Evolutionary conservation across 2,329 filamentous ascomycete genomes (phyloP), one percentile per base, ranked within the genome.

Genomic region (Colletotrichum falcatum): DNA sequence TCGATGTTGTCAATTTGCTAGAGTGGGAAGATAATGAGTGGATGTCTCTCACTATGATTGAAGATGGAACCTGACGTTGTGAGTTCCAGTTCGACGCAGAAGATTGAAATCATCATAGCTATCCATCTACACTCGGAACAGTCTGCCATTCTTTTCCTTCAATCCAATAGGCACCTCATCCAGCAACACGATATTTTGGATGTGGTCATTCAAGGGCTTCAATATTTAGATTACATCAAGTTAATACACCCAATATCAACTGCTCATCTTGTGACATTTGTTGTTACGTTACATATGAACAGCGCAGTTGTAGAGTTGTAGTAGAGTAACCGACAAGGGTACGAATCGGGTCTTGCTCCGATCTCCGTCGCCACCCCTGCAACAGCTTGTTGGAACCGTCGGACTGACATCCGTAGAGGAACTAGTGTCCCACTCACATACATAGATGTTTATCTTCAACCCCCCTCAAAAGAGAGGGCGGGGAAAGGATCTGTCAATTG

Each of bases 11-110:
- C 6, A 61, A 61, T 20, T 70, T 63, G 14, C 56, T 70, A 51
- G 67, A 66, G 30, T 66, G 63, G 67, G 67, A 70, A 30, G 63
- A 66, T 37, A 66, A 61, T 11, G 67, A 70, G 35, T 61, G 67
- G 67, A 70, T 70, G 63, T 66, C 67, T 14, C 66, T 67, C 33
- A 62, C 58, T 14, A 58, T 58, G 16, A n/a, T 70, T 28, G 33
- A 67, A 37, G 67, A 70, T 28, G 18, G 49, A 2, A 28, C 18
- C 16, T 51, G 26, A 53, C 1, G 9, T 2, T 14, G 37, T 42
- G 5, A n/a, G 48, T 59, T 7, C 26, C 23, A 49, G 26, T 48
- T 6, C 12, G 26, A n/a, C 4, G 18, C 20, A 7, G 6, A 61
- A 49, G 48, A 44, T 37, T n/a, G 23, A 37, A 49, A 49, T 37